Evolutionary conservation across 768 basidiomycete genomes (phyloP), one percentile per base, ranked within the genome.

Genomic region (Mycena filopes): DNA sequence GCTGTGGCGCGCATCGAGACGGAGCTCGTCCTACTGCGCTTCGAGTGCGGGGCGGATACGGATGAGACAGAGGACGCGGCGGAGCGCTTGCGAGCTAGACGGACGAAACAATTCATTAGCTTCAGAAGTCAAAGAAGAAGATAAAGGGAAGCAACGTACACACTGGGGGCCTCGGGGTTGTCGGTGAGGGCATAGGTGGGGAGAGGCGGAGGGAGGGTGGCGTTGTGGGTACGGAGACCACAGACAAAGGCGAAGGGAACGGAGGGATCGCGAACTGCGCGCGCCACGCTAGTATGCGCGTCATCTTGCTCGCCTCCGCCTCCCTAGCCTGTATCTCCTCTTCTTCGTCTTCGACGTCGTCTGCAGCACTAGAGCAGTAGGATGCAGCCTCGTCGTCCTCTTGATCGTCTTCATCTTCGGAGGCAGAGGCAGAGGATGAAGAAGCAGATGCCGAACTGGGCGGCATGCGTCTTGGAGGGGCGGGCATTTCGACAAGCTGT

Each of bases 271-370:
- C 38, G 42, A 57, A 38, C 43, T 55, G 69, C 82, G 91, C 88
- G 62, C 91, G 82, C 92, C 92, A 94, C 16, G 85, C 84, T 23
- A 87, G 82, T 60, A 94, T 87, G 65, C 92, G 89, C 72, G 84
- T 87, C 82, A 89, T 85, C 26, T 75, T 78, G n/a, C 74, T 75
- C 67, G 85, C 85, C 26, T 85, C 85, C 61, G 82, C 75, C 63
- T 78, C 73, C 0, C 81, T 75, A 10, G 76, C 76, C 67, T 85
- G 84, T n/a, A 85, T 84, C 62, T 83, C 75, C 67, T 79, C 74
- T 0, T 82, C 80, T 7, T 74, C 80, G 16, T 79, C 79, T 60
- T 80, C 80, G 16, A 78, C 79, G 59, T 80, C 68, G 66, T 77
- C 74, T 20, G 25, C 43, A 28, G 48, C 55, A 25, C 61, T 63